Base-by-base conservation (phyloP, 2,329 filamentous ascomycete species). In the Penicillium polonicum region DNA sequence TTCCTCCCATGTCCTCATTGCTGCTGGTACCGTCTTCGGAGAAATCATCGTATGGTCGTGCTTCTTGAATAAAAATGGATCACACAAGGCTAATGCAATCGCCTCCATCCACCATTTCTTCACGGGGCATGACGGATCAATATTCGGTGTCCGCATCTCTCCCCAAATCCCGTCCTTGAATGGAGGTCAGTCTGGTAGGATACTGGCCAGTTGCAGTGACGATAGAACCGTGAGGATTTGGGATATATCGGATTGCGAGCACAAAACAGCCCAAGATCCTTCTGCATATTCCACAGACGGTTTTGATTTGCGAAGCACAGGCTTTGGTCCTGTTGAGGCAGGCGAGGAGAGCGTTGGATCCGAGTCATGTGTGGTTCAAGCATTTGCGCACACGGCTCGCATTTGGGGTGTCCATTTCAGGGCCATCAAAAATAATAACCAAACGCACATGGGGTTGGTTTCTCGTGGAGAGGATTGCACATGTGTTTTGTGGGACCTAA, bases 181-280 rank as follows among this genome's bases (percentile, higher is more conserved):
- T 15, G 65, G 60, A 17, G 78, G 76, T 0, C 70, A 68, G 7
- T 70, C 70, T 21, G 77, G 79, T 27, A 81, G 89, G 51, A 73
- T 96, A n/a, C 80, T 99, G 35, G 90, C 88, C 15, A 97, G 90
- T 67, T 99, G 94, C 72, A 97, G 93, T 69, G 94, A 99, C 70
- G 94, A 99, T 74, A 84, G 94, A 50, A 96, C 92, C 0, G 85
- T 99, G 23, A 83, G 90, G 15, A 76, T 97, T 1, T 97, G 94
- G 93, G 86, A 96, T 69, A 85, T 97, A 8, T 86, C 87, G 0
- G 81, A 85, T 55, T 78, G 79, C 38, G 69, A 70, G 5, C 59
- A 72, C 2, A 67, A 65, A 1, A 64, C 67, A 1, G 60, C 61
- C 5, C 66, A 69, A n/a, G 71, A 72, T 44, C 67, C 61, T 19